Base-by-base conservation (phyloP, 2,329 filamentous ascomycete genomes). In the Aspergillus vadensis region DNA sequence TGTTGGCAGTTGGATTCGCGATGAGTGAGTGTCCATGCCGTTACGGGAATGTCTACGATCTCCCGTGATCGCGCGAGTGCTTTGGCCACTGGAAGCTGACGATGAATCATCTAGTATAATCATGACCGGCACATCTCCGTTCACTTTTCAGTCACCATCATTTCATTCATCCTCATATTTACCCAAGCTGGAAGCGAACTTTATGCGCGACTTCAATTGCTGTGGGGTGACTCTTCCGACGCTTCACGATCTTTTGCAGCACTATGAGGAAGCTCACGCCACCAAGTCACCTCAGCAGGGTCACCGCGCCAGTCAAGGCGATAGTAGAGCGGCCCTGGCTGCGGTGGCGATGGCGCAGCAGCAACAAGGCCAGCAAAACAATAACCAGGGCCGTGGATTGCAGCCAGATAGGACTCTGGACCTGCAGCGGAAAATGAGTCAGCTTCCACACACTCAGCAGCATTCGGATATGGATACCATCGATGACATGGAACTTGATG, bases 401-500 rank as follows among this genome's bases (percentile, higher is more conserved):
- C 74, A 74, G 57, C 69, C 71, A 14, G 72, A 77, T 49, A 70
- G 70, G 51, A 69, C 69, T 32, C 54, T 70, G n/a, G 74, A 77
- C 58, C 67, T 74, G 66, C 74, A 76, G 63, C 72, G 74, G 41
- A 77, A 77, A 52, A 61, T 75, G 64, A 72, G 69, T 63, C 74
- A 74, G 61, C 74, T 64, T 53, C 71, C 69, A 8, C 67, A 68
- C 12, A 49, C 67, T 51, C 70, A 72, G 55, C 72, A 73, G 43
- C 74, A 75, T 57, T 68, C 70, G 21, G 90, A 96, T 62, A 87
- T 96, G 81, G 93, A 96, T 71, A 87, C 91, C 17, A 86, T 96
- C 30, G 92, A 92, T 55, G 92, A 96, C 71, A 97, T 98, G 94
- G 94, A 98, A 71, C 91, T 98, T 89, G 94, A 98, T 71, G 92